Evolutionary conservation across 164 flowering plant genomes (phyloP), one percentile per base, ranked within the genome.

Genomic region (Stephania japonica): DNA sequence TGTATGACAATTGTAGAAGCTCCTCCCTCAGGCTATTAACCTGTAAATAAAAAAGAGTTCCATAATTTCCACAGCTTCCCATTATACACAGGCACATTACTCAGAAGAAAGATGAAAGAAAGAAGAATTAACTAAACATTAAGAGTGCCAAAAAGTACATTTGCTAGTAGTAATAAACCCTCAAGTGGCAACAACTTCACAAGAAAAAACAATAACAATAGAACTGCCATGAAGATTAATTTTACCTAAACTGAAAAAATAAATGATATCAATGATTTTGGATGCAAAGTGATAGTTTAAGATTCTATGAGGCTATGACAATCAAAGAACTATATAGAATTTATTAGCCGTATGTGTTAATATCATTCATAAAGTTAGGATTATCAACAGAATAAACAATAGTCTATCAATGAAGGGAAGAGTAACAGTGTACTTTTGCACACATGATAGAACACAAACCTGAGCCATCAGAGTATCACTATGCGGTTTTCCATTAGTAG

Each of bases 391-490:
- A 56, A 56, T 6, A 16, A 14, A 18, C 62, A 56, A 32, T 56
- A 4, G 18, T 19, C 19, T 56, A 56, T 19, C 38, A 32, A 32
- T 32, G 38, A 32, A 32, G 38, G 38, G 38, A 32, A 32, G 38
- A 21, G 25, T 10, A 68, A 42, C 23, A 6, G 23, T 0, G 16
- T 56, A 16, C n/a, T 56, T 56, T 19, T 50, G 19, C 5, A 70
- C 43, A 59, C 21, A 23, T 24, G 1, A 24, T 23, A 64, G 23
- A 19, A 71, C 21, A 56, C 71, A 73, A 82, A 94, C 98, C 98
- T 92, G 97, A 72, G 87, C 93, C 83, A 91, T n/a, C 77, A 94
- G 72, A 72, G 83, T 44, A 67, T 91, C 92, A 86, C 84, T 87
- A 26, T 53, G 76, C n/a, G 94, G 88, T 84, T 88, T 88, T 67